Percentiles rank a stretch among this genome's conserved stretches.
These are phyloP conservation scores for Hordeum marinum DNA, from an alignment of 176 grass and related monocot species.

Conservation along the genomic window DNA sequence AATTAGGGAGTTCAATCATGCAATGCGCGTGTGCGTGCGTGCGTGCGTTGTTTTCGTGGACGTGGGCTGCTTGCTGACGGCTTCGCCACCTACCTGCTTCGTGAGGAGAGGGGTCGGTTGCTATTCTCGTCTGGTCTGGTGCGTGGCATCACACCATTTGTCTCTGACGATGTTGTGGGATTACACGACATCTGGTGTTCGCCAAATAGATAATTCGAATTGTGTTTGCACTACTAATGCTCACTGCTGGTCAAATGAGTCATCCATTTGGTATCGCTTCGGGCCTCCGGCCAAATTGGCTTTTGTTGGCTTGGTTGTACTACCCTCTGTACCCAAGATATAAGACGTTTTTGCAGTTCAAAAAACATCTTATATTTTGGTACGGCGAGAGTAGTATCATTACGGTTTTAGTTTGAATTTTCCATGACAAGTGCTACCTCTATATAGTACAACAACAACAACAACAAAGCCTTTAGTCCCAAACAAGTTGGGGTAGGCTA, in stretches of 20 bases:
- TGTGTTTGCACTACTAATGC: background rate
- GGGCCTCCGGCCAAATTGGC: background rate
- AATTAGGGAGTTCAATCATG: conserved; percentile 26
- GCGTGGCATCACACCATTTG: background rate
- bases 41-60: background rate
- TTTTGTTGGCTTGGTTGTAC: background rate
- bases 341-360: too few relatives aligned
- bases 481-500: too few relatives aligned
- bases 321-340: too few relatives aligned
- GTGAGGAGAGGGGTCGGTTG: background rate
- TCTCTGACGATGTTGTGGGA: background rate
- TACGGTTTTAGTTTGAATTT: background rate
- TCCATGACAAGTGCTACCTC: too few relatives aligned
- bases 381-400: background rate
- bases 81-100: conserved; percentile 1
- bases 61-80: conserved; percentile 15
- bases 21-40: conserved; percentile 16
- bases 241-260: background rate
- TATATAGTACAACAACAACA: too few relatives aligned
- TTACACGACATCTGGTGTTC: background rate
- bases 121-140: background rate
- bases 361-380: too few relatives aligned
- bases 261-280: background rate
- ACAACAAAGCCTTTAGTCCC: too few relatives aligned
- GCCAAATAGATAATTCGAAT: background rate